Base-by-base conservation (phyloP, 371 early-diverging fungal genomes). In the Rhizopus microsporus region DNA sequence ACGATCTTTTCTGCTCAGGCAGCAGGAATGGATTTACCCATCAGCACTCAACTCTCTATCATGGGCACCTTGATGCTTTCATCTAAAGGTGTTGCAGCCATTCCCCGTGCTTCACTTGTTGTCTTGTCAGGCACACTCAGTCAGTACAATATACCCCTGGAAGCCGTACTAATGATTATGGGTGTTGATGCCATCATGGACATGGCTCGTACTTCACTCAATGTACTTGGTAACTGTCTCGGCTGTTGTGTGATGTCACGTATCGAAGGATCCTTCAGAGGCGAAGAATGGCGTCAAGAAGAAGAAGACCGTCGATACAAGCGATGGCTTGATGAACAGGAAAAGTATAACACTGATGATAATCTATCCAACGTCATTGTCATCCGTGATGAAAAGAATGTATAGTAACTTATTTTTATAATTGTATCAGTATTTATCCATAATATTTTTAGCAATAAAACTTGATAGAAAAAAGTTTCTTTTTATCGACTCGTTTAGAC, bases 131-230 rank as follows among this genome's bases (percentile, higher is more conserved):
- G 62, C 31, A 58, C 62, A 13, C 39, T 61, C 12, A 46, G 57
- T 5, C 69, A 71, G 48, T 88, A 82, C 60, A 69, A 80, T 51
- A 73, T 91, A 16, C 88, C 88, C 7, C 47, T 63, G 23, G 82
- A 81, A 34, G 83, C 84, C 10, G 68, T 88, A 34, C 50, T 73
- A 5, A 64, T 87, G 60, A 88, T 91, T 61, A 58, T 89, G 59
- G 88, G 88, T 44, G 89, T 89, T 4, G 91, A 92, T 62, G 90
- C 85, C 15, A 82, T 87, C 57, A 83, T 87, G 87, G 91, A 91
- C 63, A 91, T 92, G 91, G 88, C 80, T 37, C 77, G 93, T 39
- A 91, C 91, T 0, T 77, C 85, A 5, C 69, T 88, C 63, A 92
- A 92, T 59, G 80, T 88, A 9, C 57, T 84, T 34, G 91, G 91